phyloP scores from a whole-genome alignment of 1,284 basidiomycete species.

The Cutaneotrichosporon cyanovorans region DNA sequence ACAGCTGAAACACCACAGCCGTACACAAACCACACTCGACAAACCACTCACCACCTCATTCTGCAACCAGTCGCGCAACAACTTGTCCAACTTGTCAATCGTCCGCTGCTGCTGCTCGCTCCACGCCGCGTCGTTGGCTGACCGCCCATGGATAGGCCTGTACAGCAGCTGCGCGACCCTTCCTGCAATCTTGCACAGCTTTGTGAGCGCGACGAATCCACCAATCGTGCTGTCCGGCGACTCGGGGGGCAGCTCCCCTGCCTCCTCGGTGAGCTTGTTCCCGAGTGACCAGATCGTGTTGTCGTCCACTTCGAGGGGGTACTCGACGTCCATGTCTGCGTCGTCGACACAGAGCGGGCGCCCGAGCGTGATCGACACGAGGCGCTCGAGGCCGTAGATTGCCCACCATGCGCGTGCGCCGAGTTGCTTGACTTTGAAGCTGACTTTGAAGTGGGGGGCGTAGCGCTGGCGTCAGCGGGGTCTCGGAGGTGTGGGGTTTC shows the following conservation, averaged over 20 bases:
- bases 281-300: slow-evolving; percentile 53
- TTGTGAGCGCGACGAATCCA: slow-evolving; percentile 65
- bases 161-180: slow-evolving; percentile 54
- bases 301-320: slow-evolving; percentile 72
- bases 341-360: slow-evolving; percentile 50
- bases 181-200: slow-evolving; percentile 70
- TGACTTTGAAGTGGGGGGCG: slow-evolving; percentile 60
- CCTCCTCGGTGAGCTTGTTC: slow-evolving; percentile 14
- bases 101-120: slow-evolving; percentile 62
- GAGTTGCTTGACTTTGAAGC: slow-evolving; percentile 73
- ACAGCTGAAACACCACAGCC: no score
- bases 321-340: slow-evolving; percentile 50
- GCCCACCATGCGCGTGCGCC: slow-evolving; percentile 85
- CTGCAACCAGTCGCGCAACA: slow-evolving; percentile 72
- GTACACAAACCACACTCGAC: no score
- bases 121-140: slow-evolving; percentile 56
- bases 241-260: slow-evolving; percentile 50
- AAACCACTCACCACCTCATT: slow-evolving; percentile 48
- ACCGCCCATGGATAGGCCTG: slow-evolving; percentile 32
- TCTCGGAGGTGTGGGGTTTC: no score
- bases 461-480: slow-evolving; percentile 57
- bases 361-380: slow-evolving; percentile 78
- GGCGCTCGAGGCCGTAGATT: slow-evolving; percentile 70
- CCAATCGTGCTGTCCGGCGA: slow-evolving; percentile 52
- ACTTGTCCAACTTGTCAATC: slow-evolving; percentile 67